Evolutionary conservation across 192 early-diverging fungal species (phyloP).

Genomic region (Backusella australiensis): DNA sequence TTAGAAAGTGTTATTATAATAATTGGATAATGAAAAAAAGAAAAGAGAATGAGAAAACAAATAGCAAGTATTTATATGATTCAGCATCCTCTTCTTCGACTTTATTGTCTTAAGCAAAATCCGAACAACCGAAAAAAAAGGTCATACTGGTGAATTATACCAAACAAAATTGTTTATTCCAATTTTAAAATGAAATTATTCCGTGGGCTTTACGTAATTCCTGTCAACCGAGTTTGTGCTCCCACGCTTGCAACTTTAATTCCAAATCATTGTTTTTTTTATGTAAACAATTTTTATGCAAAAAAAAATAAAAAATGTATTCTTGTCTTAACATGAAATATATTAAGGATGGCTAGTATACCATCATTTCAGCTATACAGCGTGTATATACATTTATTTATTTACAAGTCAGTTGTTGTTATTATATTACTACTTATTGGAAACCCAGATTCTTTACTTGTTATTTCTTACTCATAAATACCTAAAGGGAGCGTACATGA

Average conservation of each 20-base stretch:
- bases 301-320: too few species aligned
- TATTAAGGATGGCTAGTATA: too few species aligned
- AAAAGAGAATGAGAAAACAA: background rate
- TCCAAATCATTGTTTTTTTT: background rate
- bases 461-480: too few species aligned
- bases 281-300: background rate
- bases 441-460: too few species aligned
- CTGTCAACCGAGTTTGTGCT: background rate
- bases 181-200: conserved; percentile 3
- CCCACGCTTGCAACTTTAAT: background rate
- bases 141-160: background rate
- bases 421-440: too few species aligned
- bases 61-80: conserved; percentile 4
- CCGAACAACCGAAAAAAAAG: background rate
- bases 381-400: too few species aligned
- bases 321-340: too few species aligned
- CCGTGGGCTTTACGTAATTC: background rate
- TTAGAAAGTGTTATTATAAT: background rate
- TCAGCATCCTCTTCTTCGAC: background rate
- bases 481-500: background rate
- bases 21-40: background rate
- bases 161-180: background rate
- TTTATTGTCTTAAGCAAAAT: conserved; percentile 1
- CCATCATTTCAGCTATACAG: too few species aligned
- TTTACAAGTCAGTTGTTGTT: too few species aligned